Base-by-base conservation (phyloP, 2,329 filamentous ascomycete genomes). In the Aschersonia sp. region DNA sequence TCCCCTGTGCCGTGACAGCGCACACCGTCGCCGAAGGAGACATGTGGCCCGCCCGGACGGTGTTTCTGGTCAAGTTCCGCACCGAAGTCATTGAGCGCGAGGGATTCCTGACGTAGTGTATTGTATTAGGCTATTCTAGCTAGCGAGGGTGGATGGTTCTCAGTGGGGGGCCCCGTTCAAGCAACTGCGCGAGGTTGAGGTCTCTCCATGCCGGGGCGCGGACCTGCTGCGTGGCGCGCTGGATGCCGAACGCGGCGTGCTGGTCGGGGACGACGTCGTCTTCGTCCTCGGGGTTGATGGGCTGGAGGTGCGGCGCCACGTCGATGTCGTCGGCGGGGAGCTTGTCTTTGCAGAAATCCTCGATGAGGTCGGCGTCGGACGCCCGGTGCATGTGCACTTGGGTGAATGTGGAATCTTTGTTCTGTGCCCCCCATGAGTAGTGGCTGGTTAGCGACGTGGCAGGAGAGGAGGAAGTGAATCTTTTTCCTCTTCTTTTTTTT, bases 11-110 rank as follows among this genome's bases (percentile, higher is more conserved):
- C 52, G 92, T 97, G 28, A 92, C 85, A 50, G 91, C 92, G 55
- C 92, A 98, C 63, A 88, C 80, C 52, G 81, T 84, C 58, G 69
- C 67, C 10, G 76, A 75, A 62, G 77, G 82, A 53, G 87, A 91
- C 59, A 83, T 97, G 80, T 97, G 91, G 89, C 92, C 92, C 0
- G 87, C 86, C 35, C 87, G 92, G 71, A 98, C 92, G 43, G 89
- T 98, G 32, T 98, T 96, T 61, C 65, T 98, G 63, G 82, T 98
- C 60, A 89, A 91, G 66, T 98, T 98, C 62, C 82, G 86, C 54
- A 74, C 81, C n/a, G 85, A 88, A 63, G 91, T 97, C 42, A 71
- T 97, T 64, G 91, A 97, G 71, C 74, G 92, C 62, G 92, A 98
- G 73, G 82, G 82, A 51, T 85, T 88, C 58, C 63, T 94, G 56